Evolutionary conservation across 116 monocot species (phyloP).

Genomic region (Phalaenopsis hybrid): DNA sequence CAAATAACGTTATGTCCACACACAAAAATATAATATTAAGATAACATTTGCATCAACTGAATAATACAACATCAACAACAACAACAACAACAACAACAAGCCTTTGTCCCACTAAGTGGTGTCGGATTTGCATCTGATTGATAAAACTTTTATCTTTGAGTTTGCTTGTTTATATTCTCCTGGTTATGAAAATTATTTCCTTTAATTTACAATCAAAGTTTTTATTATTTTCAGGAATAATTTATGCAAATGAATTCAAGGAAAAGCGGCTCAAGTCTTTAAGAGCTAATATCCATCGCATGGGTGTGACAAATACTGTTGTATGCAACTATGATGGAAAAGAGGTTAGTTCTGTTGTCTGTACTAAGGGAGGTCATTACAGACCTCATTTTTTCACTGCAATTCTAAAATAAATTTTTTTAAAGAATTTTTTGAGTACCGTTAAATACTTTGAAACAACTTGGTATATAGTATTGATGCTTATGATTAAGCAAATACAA

Average conservation of each 20-base stretch:
- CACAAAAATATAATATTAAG: too few relatives aligned
- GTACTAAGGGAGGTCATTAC: neutral
- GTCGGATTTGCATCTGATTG: too few relatives aligned
- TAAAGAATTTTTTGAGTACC: neutral
- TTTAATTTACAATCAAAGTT: neutral
- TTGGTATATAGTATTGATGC: neutral
- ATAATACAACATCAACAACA: too few relatives aligned
- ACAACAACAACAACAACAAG: too few relatives aligned
- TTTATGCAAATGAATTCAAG: constrained; percentile 92
- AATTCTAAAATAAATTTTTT: neutral
- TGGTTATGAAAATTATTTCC: neutral
- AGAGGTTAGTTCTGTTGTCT: constrained; percentile 45
- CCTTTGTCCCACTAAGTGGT: too few relatives aligned
- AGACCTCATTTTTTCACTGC: neutral
- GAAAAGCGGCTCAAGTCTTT: constrained; percentile 70
- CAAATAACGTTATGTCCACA: constrained; percentile 64
- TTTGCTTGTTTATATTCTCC: neutral
- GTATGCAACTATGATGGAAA: constrained; percentile 95
- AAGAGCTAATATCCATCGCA: constrained; percentile 72
- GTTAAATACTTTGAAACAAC: neutral
- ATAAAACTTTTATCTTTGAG: too few relatives aligned
- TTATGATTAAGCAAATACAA: neutral
- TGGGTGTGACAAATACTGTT: constrained; percentile 86
- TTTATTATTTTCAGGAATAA: constrained; percentile 45
- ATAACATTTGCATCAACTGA: too few relatives aligned